A percentile compares a stretch with the other conserved stretches of the same genome.
Conservation (phyloP, 345 rosid genomes). For the Hypericum perforatum region DNA sequence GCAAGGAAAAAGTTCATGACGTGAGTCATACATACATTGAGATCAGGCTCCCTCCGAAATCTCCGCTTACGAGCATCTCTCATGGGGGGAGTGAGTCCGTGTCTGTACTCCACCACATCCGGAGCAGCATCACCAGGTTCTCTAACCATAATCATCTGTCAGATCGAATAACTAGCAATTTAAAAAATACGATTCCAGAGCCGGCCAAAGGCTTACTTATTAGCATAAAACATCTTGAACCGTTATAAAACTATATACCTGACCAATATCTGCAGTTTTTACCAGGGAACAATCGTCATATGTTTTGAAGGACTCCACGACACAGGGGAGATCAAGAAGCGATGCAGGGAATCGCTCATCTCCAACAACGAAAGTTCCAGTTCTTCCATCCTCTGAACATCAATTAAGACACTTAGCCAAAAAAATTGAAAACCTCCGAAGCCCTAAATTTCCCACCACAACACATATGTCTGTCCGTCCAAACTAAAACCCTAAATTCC, state of each 20-base stretch:
- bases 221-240: neutral
- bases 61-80: conserved; percentile 96
- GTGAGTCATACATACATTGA: conserved; percentile 57
- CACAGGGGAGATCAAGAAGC: conserved; percentile 81
- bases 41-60: conserved; percentile 93
- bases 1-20: too few species aligned
- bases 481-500: neutral
- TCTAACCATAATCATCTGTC: conserved; percentile 92
- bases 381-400: conserved; percentile 72
- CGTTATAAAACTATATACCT: conserved; percentile 32
- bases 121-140: conserved; percentile 71
- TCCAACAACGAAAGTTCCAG: conserved; percentile 69
- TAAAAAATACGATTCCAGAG: conserved; percentile 2
- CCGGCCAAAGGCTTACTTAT: neutral
- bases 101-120: conserved; percentile 72
- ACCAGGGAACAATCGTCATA: conserved; percentile 81
- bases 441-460: neutral
- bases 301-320: conserved; percentile 86
- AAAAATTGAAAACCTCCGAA: too few species aligned
- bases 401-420: neutral
- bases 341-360: conserved; percentile 66
- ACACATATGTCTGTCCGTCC: neutral
- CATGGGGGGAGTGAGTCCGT: conserved; percentile 95
- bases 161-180: neutral
- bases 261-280: conserved; percentile 89